Evolutionary conservation across 495 filamentous ascomycete species (phyloP).

Genomic region (Cercophora samala): DNA sequence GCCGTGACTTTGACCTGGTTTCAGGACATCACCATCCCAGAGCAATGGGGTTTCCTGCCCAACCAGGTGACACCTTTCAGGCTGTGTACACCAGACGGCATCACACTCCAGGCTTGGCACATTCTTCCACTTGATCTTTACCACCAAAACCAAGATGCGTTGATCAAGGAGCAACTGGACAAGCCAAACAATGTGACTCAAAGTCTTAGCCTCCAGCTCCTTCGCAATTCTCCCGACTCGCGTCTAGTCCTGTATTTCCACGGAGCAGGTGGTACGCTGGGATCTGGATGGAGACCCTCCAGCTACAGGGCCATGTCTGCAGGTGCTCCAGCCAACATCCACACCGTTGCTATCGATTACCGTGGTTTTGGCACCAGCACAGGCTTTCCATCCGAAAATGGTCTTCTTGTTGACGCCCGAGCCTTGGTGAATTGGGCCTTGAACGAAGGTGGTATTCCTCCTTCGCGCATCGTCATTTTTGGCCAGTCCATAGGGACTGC

Average conservation of each 20-base stretch:
- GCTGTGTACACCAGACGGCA: too few species aligned
- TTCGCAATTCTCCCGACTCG: constrained; percentile 56
- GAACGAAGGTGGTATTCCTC: constrained; percentile 57
- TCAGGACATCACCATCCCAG: constrained; percentile 63
- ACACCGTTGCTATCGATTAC: constrained; percentile 74
- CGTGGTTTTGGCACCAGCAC: constrained; percentile 80
- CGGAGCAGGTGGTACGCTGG: constrained; percentile 61
- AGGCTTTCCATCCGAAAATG: constrained; percentile 72
- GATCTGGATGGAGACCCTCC: constrained; percentile 55
- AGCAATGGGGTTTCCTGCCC: constrained; percentile 78
- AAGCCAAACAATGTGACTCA: constrained; percentile 53
- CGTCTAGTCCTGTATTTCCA: constrained; percentile 57
- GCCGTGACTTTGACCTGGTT: constrained; percentile 62
- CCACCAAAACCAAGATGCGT: constrained; percentile 48
- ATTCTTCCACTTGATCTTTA: constrained; percentile 62
- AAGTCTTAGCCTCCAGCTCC: constrained; percentile 51
- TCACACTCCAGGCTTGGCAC: constrained; percentile 63
- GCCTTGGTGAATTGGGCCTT: constrained; percentile 68
- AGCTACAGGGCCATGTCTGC: constrained; percentile 61
- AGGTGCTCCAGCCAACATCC: constrained; percentile 48
- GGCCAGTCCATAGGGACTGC: constrained; percentile 88
- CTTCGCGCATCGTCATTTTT: constrained; percentile 71
- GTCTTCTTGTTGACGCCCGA: constrained; percentile 74
- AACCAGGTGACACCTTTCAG: constrained; percentile 68
- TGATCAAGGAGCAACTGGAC: constrained; percentile 51